Conservation (phyloP, 148 eudicot genomes). For the Euryodendron excelsum region DNA sequence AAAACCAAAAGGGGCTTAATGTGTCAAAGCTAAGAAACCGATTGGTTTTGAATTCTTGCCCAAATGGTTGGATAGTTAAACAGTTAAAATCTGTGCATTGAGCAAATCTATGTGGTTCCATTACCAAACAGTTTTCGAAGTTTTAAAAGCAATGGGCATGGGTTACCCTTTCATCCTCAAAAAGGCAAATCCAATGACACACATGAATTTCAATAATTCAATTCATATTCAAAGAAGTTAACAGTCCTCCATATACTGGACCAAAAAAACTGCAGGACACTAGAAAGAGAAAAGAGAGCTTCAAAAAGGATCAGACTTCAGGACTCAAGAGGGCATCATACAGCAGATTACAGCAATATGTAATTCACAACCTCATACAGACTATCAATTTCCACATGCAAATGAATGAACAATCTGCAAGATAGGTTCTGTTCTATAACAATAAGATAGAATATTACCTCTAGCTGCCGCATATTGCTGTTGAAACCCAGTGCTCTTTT, state of each 20-base stretch:
- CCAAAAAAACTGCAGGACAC: no score
- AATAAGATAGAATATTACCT: constrained; percentile 37
- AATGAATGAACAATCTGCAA: neutral
- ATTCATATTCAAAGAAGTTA: neutral
- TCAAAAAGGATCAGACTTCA: neutral
- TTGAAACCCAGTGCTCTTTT: constrained; percentile 70
- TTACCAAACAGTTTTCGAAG: neutral
- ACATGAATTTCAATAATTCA: neutral
- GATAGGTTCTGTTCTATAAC: neutral
- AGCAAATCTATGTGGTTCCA: neutral
- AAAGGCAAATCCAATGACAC: neutral
- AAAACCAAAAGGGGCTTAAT: no score
- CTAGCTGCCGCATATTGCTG: constrained; percentile 66
- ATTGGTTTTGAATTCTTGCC: neutral
- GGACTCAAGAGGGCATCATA: neutral
- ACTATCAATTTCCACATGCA: neutral
- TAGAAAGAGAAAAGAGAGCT: neutral
- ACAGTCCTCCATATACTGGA: neutral
- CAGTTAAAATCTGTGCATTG: neutral
- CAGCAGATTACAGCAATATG: neutral
- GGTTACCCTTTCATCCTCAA: neutral
- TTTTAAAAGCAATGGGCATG: neutral
- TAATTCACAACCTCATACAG: neutral
- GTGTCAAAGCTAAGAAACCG: no score
- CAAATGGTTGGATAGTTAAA: neutral